These are phyloP conservation scores for Ogataea nakhonphanomensis DNA, from an alignment of 805 yeast species.

Conservation along the genomic window DNA sequence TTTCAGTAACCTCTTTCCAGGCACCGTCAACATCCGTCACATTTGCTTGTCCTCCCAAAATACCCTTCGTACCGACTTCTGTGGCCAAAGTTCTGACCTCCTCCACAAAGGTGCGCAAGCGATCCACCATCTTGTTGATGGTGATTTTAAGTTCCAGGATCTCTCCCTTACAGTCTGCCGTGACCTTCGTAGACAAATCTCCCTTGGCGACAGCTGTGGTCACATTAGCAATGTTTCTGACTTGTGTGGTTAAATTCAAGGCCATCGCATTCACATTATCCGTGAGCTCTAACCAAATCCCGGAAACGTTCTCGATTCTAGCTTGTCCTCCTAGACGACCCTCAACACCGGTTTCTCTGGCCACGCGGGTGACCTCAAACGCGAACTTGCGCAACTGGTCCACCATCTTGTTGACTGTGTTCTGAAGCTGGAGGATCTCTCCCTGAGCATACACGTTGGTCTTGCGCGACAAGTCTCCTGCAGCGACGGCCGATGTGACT, in stretches of 20 bases:
- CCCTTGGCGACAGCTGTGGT: slow-evolving; percentile 88
- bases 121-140: slow-evolving; percentile 86
- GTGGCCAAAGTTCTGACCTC: slow-evolving; percentile 86
- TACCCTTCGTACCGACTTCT: slow-evolving; percentile 82
- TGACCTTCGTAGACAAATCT: slow-evolving; percentile 74
- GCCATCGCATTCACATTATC: slow-evolving; percentile 93
- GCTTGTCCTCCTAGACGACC: slow-evolving; percentile 91
- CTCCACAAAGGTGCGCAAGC: slow-evolving; percentile 73
- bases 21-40: slow-evolving; percentile 83
- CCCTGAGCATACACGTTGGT: slow-evolving; percentile 92
- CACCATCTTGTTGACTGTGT: slow-evolving; percentile 86
- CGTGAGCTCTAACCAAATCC: slow-evolving; percentile 83
- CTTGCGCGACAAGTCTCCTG: slow-evolving; percentile 78
- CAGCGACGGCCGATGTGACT: slow-evolving; percentile 84
- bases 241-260: slow-evolving; percentile 79
- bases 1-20: slow-evolving; percentile 88
- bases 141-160: slow-evolving; percentile 77
- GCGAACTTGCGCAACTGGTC: slow-evolving; percentile 81
- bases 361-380: slow-evolving; percentile 81
- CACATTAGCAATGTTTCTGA: slow-evolving; percentile 81
- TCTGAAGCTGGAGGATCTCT: slow-evolving; percentile 78
- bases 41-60: slow-evolving; percentile 86
- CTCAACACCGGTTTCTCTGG: slow-evolving; percentile 86
- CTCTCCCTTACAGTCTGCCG: slow-evolving; percentile 82
- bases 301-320: slow-evolving; percentile 70